Evolutionary conservation across 2,329 filamentous ascomycete genomes (phyloP), one percentile per base, ranked within the genome.

Genomic region (Fusarium austroafricanum): DNA sequence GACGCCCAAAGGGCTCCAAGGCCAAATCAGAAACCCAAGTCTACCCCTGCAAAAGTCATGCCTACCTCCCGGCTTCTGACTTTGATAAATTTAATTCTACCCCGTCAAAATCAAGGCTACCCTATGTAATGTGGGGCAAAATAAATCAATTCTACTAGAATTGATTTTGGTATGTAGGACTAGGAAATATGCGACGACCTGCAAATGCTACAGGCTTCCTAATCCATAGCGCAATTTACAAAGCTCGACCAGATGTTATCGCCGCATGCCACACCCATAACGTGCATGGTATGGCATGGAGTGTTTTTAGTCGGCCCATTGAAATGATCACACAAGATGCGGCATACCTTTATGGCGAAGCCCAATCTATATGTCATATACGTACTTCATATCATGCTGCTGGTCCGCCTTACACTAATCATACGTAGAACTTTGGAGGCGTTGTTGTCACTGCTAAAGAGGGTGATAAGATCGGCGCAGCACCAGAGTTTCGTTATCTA

Each of bases 211-310:
- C 89, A 0, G 89, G 89, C 1, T 91, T 90, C 74, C 76, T 89
- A 54, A 92, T 92, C 58, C 89, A 92, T 75, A 83, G 82, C 10
- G 88, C 88, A 5, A 79, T 91, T 10, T 85, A 90, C 77, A 87
- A 87, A 77, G 86, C 86, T 3, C 78, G 89, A 29, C 86, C 86
- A 6, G 84, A 90, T 73, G 86, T 89, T 42, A 82, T 86, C 66
- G 89, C 89, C 3, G 86, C 89, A 15, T 90, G 88, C 74, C 89
- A 92, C 71, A 84, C 86, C 17, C 89, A 92, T 73, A 85, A 83
- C 15, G 82, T 82, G 21, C 83, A 85, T 15, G 89, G 89, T 1
- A 87, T 89, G 55, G 88, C 89, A 0, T 91, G 88, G 87, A 86
- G 83, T 38, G 80, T 83, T 0, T 91, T 92, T 74, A 87, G 82